Base-by-base conservation (phyloP, 2,329 filamentous ascomycete species). In the Orbilia brochopaga region DNA sequence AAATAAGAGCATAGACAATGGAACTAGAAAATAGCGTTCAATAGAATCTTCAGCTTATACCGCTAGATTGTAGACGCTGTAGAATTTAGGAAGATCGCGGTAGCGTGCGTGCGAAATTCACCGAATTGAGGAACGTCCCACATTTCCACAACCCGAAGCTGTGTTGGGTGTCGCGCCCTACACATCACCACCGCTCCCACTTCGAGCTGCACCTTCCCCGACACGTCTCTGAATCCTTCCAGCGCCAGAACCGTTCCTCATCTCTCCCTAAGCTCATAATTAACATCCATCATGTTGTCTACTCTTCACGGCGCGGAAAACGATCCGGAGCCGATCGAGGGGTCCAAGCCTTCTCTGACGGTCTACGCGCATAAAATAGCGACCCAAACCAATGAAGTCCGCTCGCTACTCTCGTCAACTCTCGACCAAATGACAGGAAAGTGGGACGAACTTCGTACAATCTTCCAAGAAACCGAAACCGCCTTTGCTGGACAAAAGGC, bases 321-420 rank as follows among this genome's bases (percentile, higher is more conserved):
- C 37, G 27, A 51, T 4, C 46, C 19, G 8, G 17, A 8, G 1
- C 19, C 61, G 2, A 19, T 42, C 13, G 30, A 24, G 10, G 66
- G 60, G 15, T 72, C 55, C 0, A 64, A 56, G 30, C 59, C 66
- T 11, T 64, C 66, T 1, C 15, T 72, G 24, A 72, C 66, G 21
- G 56, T 72, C 17, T 53, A 54, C 10, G 66, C 59, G 21, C 66
- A 72, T 30, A 54, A 72, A 35, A 59, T 72, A 10, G 50, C 66
- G 13, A 32, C 19, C 3, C 66, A 72, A 52, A 35, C 50, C 11
- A 24, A 27, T n/a, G 54, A 64, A 8, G 6, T 57, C 19, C 52
- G 53, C 17, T 57, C 61, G 13, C 23, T 65, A 13, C 53, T 65
- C 23, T 32, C 61, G 0, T 51, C 52, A 10, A 51, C 61, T 15